phyloP scores from a whole-genome alignment of 257 asterid species.

The Parsonsia alboflavescens region DNA sequence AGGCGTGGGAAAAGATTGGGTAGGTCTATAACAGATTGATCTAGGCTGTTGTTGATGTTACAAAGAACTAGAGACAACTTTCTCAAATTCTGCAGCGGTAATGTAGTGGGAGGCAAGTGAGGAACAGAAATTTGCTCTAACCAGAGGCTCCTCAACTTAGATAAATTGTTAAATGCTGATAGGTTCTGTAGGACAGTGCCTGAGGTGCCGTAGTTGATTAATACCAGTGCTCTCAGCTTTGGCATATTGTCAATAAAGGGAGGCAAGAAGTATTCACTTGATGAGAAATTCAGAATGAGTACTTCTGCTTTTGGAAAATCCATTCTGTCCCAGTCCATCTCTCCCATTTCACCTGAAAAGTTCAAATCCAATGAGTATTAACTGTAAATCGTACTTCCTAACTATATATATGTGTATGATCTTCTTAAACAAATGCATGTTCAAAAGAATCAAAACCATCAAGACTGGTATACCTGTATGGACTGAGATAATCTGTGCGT shows the following conservation, averaged over 20 bases:
- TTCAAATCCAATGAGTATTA: neutral
- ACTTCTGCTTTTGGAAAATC: slow-evolving; percentile 87
- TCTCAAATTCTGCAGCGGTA: slow-evolving; percentile 49
- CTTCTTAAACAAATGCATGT: neutral
- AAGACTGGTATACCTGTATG: slow-evolving; percentile 62
- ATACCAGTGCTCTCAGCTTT: slow-evolving; percentile 63
- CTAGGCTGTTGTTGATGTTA: slow-evolving; percentile 44
- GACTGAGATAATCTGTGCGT: slow-evolving; percentile 71
- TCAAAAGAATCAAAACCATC: neutral
- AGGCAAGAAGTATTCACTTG: slow-evolving; percentile 60
- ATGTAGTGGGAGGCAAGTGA: slow-evolving; percentile 49
- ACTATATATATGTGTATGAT: neutral
- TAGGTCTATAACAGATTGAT: slow-evolving; percentile 39
- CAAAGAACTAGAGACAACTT: slow-evolving; percentile 73
- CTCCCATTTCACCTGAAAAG: slow-evolving; percentile 65
- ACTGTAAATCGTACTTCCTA: neutral
- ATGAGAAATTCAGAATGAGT: slow-evolving; percentile 66
- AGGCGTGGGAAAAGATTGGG: slow-evolving; percentile 73
- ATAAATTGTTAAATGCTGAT: slow-evolving; percentile 50
- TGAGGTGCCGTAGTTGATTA: slow-evolving; percentile 58
- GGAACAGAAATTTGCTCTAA: slow-evolving; percentile 66
- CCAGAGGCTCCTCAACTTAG: slow-evolving; percentile 83
- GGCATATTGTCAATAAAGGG: slow-evolving; percentile 75
- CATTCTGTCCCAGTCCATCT: slow-evolving; percentile 71
- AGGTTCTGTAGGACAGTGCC: slow-evolving; percentile 49